These are phyloP conservation scores for Phoma herbarum DNA, from an alignment of 2,329 filamentous ascomycete species.

Conservation along the genomic window DNA sequence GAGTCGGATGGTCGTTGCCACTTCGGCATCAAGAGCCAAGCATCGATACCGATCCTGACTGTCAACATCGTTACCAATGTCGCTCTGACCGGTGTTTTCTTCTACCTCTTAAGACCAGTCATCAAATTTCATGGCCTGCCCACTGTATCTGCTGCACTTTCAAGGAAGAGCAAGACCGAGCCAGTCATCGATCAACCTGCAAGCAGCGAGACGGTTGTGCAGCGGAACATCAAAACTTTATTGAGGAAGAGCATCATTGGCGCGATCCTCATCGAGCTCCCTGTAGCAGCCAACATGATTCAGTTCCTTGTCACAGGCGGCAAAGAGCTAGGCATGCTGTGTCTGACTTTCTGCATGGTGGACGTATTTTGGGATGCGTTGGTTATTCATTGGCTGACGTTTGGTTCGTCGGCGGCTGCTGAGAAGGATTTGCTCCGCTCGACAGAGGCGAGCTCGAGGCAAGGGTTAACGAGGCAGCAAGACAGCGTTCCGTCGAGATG, in stretches of 20 bases:
- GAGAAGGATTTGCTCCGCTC: conserved; percentile 22
- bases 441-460: conserved; percentile 6
- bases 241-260: conserved; percentile 44
- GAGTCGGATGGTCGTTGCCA: conserved; percentile 43
- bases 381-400: conserved; percentile 34
- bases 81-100: conserved; percentile 48
- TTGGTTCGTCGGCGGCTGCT: conserved; percentile 22
- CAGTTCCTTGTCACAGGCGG: conserved; percentile 44
- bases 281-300: conserved; percentile 49
- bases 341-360: conserved; percentile 49
- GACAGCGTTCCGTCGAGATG: conserved; percentile 7
- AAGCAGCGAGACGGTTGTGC: conserved; percentile 20
- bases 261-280: conserved; percentile 46
- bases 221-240: conserved; percentile 32
- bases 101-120: conserved; percentile 45
- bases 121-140: conserved; percentile 15
- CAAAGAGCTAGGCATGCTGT: conserved; percentile 51
- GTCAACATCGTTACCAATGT: conserved; percentile 50
- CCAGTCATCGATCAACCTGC: neutral
- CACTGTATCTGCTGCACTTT: conserved; percentile 5
- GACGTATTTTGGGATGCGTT: conserved; percentile 40
- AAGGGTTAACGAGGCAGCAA: conserved; percentile 8
- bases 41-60: conserved; percentile 46
- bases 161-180: conserved; percentile 6
- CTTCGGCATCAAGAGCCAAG: conserved; percentile 47